These are phyloP conservation scores for Pleurotus djamor DNA, from an alignment of 768 basidiomycete species.

Conservation along the genomic window DNA sequence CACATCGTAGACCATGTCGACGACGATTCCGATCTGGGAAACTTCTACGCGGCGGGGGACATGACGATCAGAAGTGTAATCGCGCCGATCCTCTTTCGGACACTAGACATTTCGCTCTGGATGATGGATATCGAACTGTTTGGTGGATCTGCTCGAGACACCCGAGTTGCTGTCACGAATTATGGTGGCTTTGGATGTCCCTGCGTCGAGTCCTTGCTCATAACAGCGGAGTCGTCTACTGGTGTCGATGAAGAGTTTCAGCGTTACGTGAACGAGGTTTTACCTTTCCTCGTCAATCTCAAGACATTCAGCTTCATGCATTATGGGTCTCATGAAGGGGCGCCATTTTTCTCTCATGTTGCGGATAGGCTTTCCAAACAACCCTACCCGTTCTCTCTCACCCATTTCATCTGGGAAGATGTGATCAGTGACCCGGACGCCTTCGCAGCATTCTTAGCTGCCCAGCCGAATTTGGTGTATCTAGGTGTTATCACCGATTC, in stretches of 20 bases:
- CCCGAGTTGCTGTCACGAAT: background rate
- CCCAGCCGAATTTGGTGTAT: background rate
- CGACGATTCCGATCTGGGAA: background rate
- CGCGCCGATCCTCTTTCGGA: background rate
- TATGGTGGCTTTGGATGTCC: background rate
- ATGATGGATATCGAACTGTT: background rate
- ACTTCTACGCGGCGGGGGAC: background rate
- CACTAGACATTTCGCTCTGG: background rate
- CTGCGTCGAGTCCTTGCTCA: background rate
- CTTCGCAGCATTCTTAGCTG: background rate
- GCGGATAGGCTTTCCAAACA: background rate
- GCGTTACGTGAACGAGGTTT: background rate
- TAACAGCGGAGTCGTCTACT: background rate
- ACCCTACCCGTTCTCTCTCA: background rate
- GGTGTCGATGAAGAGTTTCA: background rate
- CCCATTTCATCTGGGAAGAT: background rate
- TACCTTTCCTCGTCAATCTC: background rate
- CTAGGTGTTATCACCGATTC: background rate
- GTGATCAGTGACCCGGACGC: background rate
- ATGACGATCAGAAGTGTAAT: background rate
- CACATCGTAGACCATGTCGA: background rate
- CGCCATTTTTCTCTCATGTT: background rate
- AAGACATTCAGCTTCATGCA: background rate
- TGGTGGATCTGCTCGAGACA: background rate
- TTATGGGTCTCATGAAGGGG: background rate